Evolutionary conservation across 139 green algal species (phyloP).

Genomic region (Gonium pectorale): DNA sequence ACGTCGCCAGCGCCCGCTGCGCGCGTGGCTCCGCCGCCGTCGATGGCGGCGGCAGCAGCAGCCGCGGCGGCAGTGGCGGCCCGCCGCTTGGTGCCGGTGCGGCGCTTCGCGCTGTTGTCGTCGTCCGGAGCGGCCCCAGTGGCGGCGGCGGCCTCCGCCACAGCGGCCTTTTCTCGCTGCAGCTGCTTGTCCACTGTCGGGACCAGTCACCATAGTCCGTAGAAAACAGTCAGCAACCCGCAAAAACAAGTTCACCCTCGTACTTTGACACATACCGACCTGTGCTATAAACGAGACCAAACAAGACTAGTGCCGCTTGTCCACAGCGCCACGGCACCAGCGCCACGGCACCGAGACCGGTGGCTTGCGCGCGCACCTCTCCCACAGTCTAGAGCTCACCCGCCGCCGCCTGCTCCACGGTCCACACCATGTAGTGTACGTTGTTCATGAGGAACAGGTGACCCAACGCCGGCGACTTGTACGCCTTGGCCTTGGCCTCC

Average conservation of each 20-base stretch:
- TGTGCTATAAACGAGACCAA: too few relatives aligned
- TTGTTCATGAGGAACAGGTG: conserved; percentile 63
- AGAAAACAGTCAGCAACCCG: too few relatives aligned
- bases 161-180: not conserved
- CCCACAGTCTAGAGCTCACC: too few relatives aligned
- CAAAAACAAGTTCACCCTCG: too few relatives aligned
- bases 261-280: too few relatives aligned
- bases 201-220: too few relatives aligned
- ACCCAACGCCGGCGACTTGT: conserved; percentile 52
- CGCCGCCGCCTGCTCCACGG: conserved; percentile 43
- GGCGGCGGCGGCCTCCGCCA: not conserved
- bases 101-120: not conserved
- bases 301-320: too few relatives aligned
- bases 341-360: too few relatives aligned
- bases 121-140: not conserved
- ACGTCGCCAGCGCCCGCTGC: not conserved
- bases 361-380: too few relatives aligned
- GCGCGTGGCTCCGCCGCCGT: not conserved
- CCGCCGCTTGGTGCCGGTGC: not conserved
- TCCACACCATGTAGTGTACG: conserved; percentile 59
- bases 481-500: conserved; percentile 44
- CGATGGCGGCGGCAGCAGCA: not conserved
- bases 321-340: too few relatives aligned
- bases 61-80: not conserved
- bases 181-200: conserved; percentile 6